Evolutionary conservation across 805 yeast species (phyloP), one percentile per base, ranked within the genome.

Genomic region (Zygosaccharomyces bisporus): DNA sequence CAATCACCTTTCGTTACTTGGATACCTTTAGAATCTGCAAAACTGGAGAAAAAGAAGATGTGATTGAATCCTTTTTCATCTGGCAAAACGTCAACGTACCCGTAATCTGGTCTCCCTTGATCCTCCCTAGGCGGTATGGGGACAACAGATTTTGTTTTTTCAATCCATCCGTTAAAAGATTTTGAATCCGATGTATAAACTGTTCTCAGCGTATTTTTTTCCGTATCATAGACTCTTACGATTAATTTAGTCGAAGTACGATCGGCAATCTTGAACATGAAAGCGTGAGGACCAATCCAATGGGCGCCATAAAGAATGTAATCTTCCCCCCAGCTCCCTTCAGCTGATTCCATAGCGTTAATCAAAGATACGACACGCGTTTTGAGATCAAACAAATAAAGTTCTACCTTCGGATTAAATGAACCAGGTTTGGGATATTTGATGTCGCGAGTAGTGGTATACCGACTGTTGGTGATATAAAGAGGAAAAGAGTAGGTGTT

Each of bases 381-480:
- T 5, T 46, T 46, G 4, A 76, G 19, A 42, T 71, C 65, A 51
- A 70, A 80, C 8, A 73, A 60, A 34, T 70, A 61, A 6, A 84
- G 59, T 4, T 74, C 64, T 2, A 81, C 68, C 5, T 57, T 56
- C 0, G 95, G 91, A 54, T 82, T 81, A 0, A 66, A 52, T 23
- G 72, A 71, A 0, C 93, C 93, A 1, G 91, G 85, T 56, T 81
- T 83, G 1, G 95, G 90, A 59, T 86, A 86, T 50, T 76, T 79
- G 41, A 83, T 61, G 8, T 63, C 51, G 18, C 70, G 64, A 7
- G 64, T 51, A 3, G 56, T 54, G 1, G 86, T 86, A 55, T 81
- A 82, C 39, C 45, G 34, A 13, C 66, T 53, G 2, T 57, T 52
- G 4, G 58, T 69, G 1, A 75, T 72, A 54, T 72, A 85, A 44